These are phyloP conservation scores for Halophytophthora polymorphica DNA, from an alignment of 352 stramenopile genomes.

Conservation along the genomic window DNA sequence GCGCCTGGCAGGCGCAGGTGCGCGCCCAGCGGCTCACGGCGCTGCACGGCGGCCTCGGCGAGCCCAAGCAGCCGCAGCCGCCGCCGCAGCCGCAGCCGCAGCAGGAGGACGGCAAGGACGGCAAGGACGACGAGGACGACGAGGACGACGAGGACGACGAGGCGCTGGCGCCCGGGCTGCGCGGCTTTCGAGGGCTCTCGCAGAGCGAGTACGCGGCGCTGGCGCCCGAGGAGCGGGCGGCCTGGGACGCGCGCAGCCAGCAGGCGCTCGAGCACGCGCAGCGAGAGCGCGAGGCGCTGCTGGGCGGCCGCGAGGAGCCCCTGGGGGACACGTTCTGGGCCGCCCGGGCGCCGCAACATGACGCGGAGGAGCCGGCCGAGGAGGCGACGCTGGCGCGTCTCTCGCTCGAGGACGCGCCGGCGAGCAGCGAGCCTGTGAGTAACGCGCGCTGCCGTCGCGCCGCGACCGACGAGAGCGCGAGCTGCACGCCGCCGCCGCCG, in stretches of 20 bases:
- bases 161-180: constrained; percentile 10
- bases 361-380: constrained; percentile 8
- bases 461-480: too few relatives aligned
- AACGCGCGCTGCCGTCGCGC: too few relatives aligned
- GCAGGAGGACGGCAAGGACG: too few relatives aligned
- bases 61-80: too few relatives aligned
- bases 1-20: constrained; percentile 73
- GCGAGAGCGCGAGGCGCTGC: constrained; percentile 32
- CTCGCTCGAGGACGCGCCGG: too few relatives aligned
- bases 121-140: constrained; percentile 15
- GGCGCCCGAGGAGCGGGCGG: constrained; percentile 30
- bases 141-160: constrained; percentile 21
- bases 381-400: too few relatives aligned
- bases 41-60: too few relatives aligned
- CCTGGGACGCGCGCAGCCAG: constrained; percentile 62
- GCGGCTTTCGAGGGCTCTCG: constrained; percentile 59
- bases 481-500: too few relatives aligned
- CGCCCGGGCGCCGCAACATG: constrained; percentile 4
- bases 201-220: constrained; percentile 61
- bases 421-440: too few relatives aligned
- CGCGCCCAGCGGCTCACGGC: constrained; percentile 61
- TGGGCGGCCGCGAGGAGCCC: constrained; percentile 38
- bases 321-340: constrained; percentile 57
- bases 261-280: constrained; percentile 41
- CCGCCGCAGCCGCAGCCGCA: too few relatives aligned